These are phyloP conservation scores for Hanseniaspora valbyensis DNA, from an alignment of 805 yeast species.

Conservation along the genomic window DNA sequence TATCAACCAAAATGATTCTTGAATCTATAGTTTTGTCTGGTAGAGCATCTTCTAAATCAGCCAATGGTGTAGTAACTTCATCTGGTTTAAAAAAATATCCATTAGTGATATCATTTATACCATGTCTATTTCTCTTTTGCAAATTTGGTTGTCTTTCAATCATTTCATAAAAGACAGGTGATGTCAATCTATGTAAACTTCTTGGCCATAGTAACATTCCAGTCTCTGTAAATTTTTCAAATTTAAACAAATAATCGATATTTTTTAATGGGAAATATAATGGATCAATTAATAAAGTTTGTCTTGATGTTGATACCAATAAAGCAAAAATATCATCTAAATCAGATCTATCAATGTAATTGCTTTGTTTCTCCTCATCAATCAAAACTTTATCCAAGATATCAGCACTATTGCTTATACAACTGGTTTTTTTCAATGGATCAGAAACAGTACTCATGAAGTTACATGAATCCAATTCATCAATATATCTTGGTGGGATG, in stretches of 20 bases:
- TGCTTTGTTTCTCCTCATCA: background rate
- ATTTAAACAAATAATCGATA: slow-evolving; percentile 41
- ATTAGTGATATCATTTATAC: slow-evolving; percentile 3
- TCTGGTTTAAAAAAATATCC: slow-evolving; percentile 5
- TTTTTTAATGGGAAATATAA: slow-evolving; percentile 53
- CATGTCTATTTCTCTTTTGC: slow-evolving; percentile 23
- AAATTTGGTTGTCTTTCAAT: slow-evolving; percentile 31
- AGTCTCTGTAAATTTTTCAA: slow-evolving; percentile 33
- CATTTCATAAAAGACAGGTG: slow-evolving; percentile 45
- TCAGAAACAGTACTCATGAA: background rate
- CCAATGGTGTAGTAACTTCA: slow-evolving; percentile 31
- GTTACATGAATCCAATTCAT: slow-evolving; percentile 3
- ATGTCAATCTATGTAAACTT: slow-evolving; percentile 53
- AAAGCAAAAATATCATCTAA: slow-evolving; percentile 59
- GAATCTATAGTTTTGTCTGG: slow-evolving; percentile 53
- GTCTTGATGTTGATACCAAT: slow-evolving; percentile 58
- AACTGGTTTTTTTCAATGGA: background rate
- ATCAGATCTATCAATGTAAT: slow-evolving; percentile 26
- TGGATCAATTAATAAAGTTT: slow-evolving; percentile 56
- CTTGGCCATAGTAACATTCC: slow-evolving; percentile 55
- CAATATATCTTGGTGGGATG: slow-evolving; percentile 51
- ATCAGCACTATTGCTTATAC: background rate
- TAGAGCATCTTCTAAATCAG: slow-evolving; percentile 43
- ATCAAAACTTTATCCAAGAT: background rate
- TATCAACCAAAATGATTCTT: slow-evolving; percentile 43